phyloP scores from a whole-genome alignment of 805 yeast species.

The Yarrowia keelungensis region DNA sequence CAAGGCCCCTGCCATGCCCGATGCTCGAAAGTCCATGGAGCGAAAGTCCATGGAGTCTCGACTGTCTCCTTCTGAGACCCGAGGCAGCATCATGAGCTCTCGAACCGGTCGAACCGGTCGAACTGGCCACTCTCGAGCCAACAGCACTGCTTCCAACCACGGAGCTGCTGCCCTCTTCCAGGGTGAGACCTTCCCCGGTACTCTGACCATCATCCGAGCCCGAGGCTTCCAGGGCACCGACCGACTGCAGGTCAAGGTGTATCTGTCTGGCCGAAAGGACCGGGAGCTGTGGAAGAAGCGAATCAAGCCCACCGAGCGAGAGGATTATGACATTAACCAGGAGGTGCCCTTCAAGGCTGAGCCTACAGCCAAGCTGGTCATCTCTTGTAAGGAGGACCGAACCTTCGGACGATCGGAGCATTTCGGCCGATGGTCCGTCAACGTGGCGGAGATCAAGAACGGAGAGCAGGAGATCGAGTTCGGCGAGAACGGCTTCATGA shows the following conservation, averaged over 20 bases:
- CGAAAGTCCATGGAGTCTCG: conserved; percentile 29
- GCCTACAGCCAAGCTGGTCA: conserved; percentile 26
- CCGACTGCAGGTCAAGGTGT: conserved; percentile 58
- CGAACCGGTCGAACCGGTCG: conserved; percentile 27
- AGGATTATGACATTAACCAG: conserved; percentile 26
- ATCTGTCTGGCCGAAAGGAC: conserved; percentile 51
- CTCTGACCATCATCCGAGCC: conserved; percentile 43
- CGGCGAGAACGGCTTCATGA: conserved; percentile 33
- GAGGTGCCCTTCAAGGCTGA: conserved; percentile 30
- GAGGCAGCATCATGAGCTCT: conserved; percentile 29
- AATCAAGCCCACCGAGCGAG: conserved; percentile 58
- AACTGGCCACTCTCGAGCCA: conserved; percentile 41
- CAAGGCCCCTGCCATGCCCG: conserved; percentile 25
- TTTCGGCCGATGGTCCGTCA: conserved; percentile 29
- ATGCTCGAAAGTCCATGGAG: conserved; percentile 33
- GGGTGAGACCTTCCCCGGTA: conserved; percentile 42
- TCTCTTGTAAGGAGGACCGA: conserved; percentile 24
- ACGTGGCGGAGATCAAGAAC: conserved; percentile 29
- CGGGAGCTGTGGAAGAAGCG: conserved; percentile 68
- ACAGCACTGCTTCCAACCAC: conserved; percentile 40
- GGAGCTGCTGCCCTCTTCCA: conserved; percentile 41
- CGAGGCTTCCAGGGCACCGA: conserved; percentile 44
- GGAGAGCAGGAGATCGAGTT: conserved; percentile 36
- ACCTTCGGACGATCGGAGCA: conserved; percentile 27
- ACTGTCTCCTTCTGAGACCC: conserved; percentile 25